Conservation (phyloP, 2,329 filamentous ascomycete species). For the Alternaria triticina region DNA sequence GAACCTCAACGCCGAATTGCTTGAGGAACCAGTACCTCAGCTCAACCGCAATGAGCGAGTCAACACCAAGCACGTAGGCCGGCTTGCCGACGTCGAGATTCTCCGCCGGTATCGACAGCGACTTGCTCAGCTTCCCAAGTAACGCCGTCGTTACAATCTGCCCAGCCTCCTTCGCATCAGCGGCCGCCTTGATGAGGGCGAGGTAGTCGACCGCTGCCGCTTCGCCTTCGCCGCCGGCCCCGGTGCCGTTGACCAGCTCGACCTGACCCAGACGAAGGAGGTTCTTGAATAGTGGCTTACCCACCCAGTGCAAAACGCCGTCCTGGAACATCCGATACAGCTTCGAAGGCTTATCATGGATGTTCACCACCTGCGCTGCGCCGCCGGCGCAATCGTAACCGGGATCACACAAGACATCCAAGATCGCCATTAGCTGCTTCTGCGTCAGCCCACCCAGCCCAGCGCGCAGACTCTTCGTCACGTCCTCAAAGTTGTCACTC, state of each 20-base stretch:
- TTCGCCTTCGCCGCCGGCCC: constrained; percentile 1
- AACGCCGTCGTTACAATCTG: constrained; percentile 6
- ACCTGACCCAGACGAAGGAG: constrained; percentile 11
- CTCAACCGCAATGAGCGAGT: constrained; percentile 35
- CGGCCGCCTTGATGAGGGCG: constrained; percentile 9
- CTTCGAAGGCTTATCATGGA: constrained; percentile 8
- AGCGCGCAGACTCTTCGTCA: constrained; percentile 11
- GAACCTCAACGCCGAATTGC: constrained; percentile 21
- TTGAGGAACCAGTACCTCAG: constrained; percentile 26
- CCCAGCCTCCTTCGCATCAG: constrained; percentile 9
- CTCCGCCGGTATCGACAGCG: constrained; percentile 9
- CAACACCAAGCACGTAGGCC: constrained; percentile 21
- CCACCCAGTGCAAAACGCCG: constrained; percentile 7
- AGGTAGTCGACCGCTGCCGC: constrained; percentile 4
- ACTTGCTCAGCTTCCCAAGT: constrained; percentile 9
- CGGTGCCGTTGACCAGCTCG: constrained; percentile 7
- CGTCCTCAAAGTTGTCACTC: constrained; percentile 9
- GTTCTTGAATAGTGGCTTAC: constrained; percentile 11
- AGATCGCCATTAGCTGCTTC: constrained; percentile 11
- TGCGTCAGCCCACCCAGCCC: constrained; percentile 9
- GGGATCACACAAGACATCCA: constrained; percentile 10
- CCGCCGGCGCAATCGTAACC: constrained; percentile 1
- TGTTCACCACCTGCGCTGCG: constrained; percentile 8
- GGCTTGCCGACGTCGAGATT: constrained; percentile 11
- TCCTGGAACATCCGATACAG: constrained; percentile 14